Percentiles rank a stretch among this genome's conserved stretches.
Evolutionary conservation across 441 rosid genomes (phyloP).

Genomic region (Populus hybrid): DNA sequence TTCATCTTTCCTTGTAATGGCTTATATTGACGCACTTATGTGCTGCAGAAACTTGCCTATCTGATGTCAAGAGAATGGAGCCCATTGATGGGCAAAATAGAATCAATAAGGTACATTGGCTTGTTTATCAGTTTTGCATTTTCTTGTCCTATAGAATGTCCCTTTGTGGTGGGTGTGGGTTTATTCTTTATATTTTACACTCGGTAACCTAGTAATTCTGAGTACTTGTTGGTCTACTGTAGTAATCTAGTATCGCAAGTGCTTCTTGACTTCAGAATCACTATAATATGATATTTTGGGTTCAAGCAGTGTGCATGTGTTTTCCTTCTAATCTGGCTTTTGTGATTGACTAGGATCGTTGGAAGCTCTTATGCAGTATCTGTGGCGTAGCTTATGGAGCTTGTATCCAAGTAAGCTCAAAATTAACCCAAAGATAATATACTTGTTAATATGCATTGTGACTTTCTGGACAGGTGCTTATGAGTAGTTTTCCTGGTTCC

Average conservation of each 20-base stretch:
- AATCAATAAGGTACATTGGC: constrained; percentile 62
- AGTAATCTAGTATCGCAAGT: background rate
- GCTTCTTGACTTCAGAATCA: constrained; percentile 3
- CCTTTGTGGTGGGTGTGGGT: background rate
- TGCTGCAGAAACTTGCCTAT: constrained; percentile 89
- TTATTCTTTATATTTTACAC: background rate
- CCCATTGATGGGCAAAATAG: constrained; percentile 88
- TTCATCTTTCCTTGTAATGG: constrained; percentile 12
- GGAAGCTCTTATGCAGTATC: constrained; percentile 96
- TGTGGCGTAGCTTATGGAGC: constrained; percentile 96
- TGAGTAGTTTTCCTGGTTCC: background rate
- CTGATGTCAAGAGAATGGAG: constrained; percentile 96
- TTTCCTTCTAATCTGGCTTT: constrained; percentile 2
- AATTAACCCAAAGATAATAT: constrained; percentile 2
- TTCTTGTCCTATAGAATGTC: background rate
- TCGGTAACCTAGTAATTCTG: background rate
- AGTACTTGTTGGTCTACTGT: background rate
- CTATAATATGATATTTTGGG: background rate
- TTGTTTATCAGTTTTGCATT: background rate
- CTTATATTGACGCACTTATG: constrained; percentile 31
- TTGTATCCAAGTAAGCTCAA: constrained; percentile 82
- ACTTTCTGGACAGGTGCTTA: background rate
- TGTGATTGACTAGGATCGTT: constrained; percentile 72
- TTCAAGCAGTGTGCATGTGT: background rate
- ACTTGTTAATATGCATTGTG: constrained; percentile 1